Conservation (phyloP, 2,329 filamentous ascomycete genomes). For the Aspergillus spinulosporus region DNA sequence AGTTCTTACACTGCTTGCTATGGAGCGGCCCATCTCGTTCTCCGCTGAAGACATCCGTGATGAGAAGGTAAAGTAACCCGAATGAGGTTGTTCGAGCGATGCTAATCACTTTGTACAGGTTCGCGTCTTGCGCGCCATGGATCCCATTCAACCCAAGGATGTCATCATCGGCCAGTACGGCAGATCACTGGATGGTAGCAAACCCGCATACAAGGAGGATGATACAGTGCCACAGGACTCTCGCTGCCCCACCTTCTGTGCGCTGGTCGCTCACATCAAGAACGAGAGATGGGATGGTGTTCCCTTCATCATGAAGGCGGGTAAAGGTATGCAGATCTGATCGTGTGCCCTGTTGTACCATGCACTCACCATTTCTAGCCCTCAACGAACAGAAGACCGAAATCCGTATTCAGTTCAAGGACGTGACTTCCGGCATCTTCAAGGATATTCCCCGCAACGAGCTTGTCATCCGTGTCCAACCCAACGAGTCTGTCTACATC, state of each 20-base stretch:
- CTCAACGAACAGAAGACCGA: conserved; percentile 99
- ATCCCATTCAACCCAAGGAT: conserved; percentile 96
- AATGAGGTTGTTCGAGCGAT: background rate
- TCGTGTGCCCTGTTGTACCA: background rate
- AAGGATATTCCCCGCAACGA: conserved; percentile 99
- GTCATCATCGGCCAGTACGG: conserved; percentile 99
- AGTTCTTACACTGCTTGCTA: conserved; percentile 90
- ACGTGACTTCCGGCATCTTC: conserved; percentile 98
- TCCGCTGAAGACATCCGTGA: conserved; percentile 97
- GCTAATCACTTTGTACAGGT: conserved; percentile 49
- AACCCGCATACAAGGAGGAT: conserved; percentile 97
- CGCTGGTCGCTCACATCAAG: conserved; percentile 97
- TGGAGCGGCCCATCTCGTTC: conserved; percentile 98
- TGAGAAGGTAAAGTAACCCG: conserved; percentile 66
- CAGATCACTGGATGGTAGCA: conserved; percentile 90
- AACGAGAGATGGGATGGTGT: conserved; percentile 99
- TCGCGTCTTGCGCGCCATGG: conserved; percentile 88
- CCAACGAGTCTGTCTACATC: conserved; percentile 99
- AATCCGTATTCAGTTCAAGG: conserved; percentile 98
- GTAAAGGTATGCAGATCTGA: conserved; percentile 61
- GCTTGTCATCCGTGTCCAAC: conserved; percentile 97
- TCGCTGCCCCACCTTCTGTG: conserved; percentile 96
- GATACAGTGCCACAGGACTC: conserved; percentile 97
- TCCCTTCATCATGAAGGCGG: conserved; percentile 98
- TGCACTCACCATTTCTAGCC: conserved; percentile 50